Percentiles rank a stretch among this genome's conserved stretches.
These are phyloP conservation scores for slime mould (Dictyostelium discoideum) DNA, from an alignment of 78 protist genomes.

Conservation along the genomic window DNA sequence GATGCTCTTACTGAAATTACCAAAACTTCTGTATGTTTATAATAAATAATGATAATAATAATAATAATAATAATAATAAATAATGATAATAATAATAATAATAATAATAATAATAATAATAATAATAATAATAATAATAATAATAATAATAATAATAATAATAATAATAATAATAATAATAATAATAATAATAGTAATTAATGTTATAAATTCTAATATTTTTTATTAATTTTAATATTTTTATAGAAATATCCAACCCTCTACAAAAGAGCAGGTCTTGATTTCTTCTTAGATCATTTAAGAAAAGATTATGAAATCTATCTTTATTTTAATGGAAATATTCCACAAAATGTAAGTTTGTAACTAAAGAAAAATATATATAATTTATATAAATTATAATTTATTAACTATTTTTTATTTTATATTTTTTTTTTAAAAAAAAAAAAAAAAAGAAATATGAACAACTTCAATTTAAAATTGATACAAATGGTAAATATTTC, in stretches of 20 bases:
- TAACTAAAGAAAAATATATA: too few species aligned
- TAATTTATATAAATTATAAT: too few species aligned
- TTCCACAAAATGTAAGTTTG: background rate
- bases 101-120: too few species aligned
- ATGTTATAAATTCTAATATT: too few species aligned
- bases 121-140: too few species aligned
- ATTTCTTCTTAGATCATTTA: conserved; percentile 42
- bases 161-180: background rate
- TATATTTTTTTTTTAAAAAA: too few species aligned
- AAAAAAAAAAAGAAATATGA: background rate
- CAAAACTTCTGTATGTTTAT: conserved; percentile 18
- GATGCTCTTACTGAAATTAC: conserved; percentile 51
- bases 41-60: background rate
- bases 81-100: too few species aligned
- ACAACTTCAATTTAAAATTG: conserved; percentile 27
- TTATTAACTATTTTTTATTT: too few species aligned
- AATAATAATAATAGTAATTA: background rate
- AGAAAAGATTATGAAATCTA: conserved; percentile 43
- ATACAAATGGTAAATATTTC: conserved; percentile 17
- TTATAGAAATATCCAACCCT: conserved; percentile 54
- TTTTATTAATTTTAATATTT: background rate
- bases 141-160: too few species aligned
- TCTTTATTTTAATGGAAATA: background rate
- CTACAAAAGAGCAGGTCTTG: conserved; percentile 74
- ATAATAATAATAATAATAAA: background rate